Evolutionary conservation across 202 grass and related monocot genomes (phyloP).

Genomic region (Hordeum pubiflorum): DNA sequence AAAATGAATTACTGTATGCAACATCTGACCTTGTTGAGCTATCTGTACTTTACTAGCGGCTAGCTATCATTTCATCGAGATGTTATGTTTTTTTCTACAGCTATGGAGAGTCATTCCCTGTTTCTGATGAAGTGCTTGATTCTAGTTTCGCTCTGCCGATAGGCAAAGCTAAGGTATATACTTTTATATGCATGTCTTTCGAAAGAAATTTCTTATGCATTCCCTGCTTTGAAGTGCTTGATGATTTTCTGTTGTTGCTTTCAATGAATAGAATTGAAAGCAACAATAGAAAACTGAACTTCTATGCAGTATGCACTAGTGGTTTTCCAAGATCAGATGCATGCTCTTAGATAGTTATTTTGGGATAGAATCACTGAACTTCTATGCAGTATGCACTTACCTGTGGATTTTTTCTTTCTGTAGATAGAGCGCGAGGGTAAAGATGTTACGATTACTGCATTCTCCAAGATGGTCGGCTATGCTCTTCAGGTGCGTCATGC

Average conservation of each 20-base stretch:
- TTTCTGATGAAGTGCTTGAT: slow-evolving; percentile 92
- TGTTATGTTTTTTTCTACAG: slow-evolving; percentile 33
- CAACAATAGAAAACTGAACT: not conserved
- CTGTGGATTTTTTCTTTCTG: slow-evolving; percentile 23
- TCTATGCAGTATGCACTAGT: not conserved
- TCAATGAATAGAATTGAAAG: not conserved
- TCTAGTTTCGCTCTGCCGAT: slow-evolving; percentile 92
- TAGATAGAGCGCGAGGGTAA: slow-evolving; percentile 90
- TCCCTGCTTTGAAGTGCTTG: not conserved
- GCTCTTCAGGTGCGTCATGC: slow-evolving; percentile 63
- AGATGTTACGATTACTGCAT: slow-evolving; percentile 79
- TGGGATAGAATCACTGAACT: slow-evolving; percentile 12
- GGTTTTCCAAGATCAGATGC: not conserved
- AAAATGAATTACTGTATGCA: slow-evolving; percentile 90
- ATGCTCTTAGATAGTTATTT: not conserved
- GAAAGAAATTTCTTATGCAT: not conserved
- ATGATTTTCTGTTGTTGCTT: not conserved
- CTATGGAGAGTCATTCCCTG: slow-evolving; percentile 85
- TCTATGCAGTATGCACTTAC: slow-evolving; percentile 1
- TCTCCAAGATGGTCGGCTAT: slow-evolving; percentile 96
- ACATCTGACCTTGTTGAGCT: slow-evolving; percentile 10
- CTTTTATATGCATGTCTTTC: not conserved
- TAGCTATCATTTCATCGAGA: slow-evolving; percentile 18
- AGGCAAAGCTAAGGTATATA: slow-evolving; percentile 95
- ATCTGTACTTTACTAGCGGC: not conserved